These are phyloP conservation scores for Fusarium sublunatum DNA, from an alignment of 2,329 filamentous ascomycete genomes.

Conservation along the genomic window DNA sequence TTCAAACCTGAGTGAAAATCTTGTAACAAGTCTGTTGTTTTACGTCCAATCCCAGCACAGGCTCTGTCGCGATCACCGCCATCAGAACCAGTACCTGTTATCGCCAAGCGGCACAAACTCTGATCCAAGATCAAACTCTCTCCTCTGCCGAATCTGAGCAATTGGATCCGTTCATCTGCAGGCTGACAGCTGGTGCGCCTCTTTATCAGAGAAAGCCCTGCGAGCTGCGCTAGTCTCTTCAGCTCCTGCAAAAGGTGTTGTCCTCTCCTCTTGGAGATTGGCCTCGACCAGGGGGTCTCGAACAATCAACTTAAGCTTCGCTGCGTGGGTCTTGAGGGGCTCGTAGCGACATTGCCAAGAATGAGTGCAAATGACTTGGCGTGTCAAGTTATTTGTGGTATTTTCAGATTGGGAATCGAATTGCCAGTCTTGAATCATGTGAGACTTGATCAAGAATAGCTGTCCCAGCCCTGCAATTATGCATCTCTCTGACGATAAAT, in stretches of 20 bases:
- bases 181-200: conserved; percentile 15
- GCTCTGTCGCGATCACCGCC: background rate
- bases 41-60: conserved; percentile 14
- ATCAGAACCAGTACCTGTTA: conserved; percentile 4
- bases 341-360: conserved; percentile 28
- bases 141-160: background rate
- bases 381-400: conserved; percentile 18
- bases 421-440: conserved; percentile 3
- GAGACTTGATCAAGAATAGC: background rate
- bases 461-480: background rate
- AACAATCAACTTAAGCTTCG: conserved; percentile 46
- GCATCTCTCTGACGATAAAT: no score
- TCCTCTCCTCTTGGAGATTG: conserved; percentile 30
- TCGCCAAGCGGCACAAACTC: conserved; percentile 3
- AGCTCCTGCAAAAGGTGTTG: conserved; percentile 23
- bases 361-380: background rate
- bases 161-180: conserved; percentile 11
- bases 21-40: conserved; percentile 37
- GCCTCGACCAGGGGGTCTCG: conserved; percentile 35
- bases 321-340: conserved; percentile 35
- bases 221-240: conserved; percentile 23
- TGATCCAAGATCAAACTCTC: conserved; percentile 7
- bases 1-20: conserved; percentile 15
- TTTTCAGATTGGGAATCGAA: conserved; percentile 21
- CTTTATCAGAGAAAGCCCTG: conserved; percentile 20